Evolutionary conservation across 2,329 filamentous ascomycete species (phyloP).

Genomic region (Teratosphaeria zuluensis): DNA sequence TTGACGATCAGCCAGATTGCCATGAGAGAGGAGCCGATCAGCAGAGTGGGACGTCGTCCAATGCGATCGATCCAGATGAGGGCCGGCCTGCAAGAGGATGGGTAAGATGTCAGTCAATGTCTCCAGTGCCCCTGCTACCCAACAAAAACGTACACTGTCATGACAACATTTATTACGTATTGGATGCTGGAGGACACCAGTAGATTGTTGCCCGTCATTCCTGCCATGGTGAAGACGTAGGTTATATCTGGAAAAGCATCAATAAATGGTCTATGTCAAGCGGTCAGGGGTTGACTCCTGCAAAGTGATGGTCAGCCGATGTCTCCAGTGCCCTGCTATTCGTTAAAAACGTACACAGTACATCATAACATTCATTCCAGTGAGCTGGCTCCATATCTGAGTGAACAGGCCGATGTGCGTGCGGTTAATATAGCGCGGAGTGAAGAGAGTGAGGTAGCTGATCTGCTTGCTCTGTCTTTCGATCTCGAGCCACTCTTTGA

Average conservation of each 20-base stretch:
- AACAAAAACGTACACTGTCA: constrained; percentile 49
- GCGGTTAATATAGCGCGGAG: constrained; percentile 63
- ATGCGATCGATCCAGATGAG: constrained; percentile 65
- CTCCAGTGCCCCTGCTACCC: too few species aligned
- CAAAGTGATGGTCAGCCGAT: too few species aligned
- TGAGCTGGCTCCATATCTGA: constrained; percentile 68
- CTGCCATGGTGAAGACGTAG: constrained; percentile 65
- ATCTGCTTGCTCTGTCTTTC: constrained; percentile 61
- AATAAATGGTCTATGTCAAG: not conserved
- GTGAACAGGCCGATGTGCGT: constrained; percentile 62
- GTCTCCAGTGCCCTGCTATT: too few species aligned
- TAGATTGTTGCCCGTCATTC: constrained; percentile 43
- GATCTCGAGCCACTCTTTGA: constrained; percentile 60
- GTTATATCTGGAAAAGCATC: constrained; percentile 20
- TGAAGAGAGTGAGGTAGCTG: constrained; percentile 62
- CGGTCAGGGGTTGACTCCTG: not conserved
- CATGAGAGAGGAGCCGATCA: constrained; percentile 60
- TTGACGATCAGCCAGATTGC: constrained; percentile 52
- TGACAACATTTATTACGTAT: constrained; percentile 70
- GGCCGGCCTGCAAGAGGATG: constrained; percentile 39
- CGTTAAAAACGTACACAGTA: not conserved
- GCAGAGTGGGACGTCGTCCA: constrained; percentile 60
- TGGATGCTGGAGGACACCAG: constrained; percentile 60
- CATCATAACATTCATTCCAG: constrained; percentile 57
- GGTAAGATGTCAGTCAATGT: too few species aligned